phyloP scores from a whole-genome alignment of 1,284 basidiomycete species.

The Cryptococcus maquisensis region DNA sequence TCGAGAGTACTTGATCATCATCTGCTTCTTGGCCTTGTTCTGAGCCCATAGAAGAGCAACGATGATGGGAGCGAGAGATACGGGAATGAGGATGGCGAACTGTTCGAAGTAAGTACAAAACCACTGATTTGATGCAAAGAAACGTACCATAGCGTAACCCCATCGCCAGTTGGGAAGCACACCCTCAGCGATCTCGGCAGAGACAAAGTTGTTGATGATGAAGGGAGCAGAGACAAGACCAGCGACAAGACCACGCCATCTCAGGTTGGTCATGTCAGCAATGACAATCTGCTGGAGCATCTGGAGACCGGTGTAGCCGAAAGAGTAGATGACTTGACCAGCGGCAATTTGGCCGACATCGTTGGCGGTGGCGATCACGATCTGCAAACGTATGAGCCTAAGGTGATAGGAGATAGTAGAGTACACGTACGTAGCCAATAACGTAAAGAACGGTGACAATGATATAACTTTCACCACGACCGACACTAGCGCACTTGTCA shows the following conservation, averaged over 20 bases:
- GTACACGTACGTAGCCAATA: slow-evolving; percentile 54
- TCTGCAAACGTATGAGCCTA: slow-evolving; percentile 48
- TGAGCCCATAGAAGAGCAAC: slow-evolving; percentile 68
- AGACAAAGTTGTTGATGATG: slow-evolving; percentile 57
- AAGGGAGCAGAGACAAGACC: slow-evolving; percentile 64
- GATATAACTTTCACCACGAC: slow-evolving; percentile 57
- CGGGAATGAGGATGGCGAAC: slow-evolving; percentile 48
- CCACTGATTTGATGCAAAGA: background rate
- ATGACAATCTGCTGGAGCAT: slow-evolving; percentile 70
- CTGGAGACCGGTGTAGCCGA: slow-evolving; percentile 59
- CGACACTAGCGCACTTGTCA: slow-evolving; percentile 30
- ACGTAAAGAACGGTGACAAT: slow-evolving; percentile 54
- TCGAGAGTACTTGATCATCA: slow-evolving; percentile 46
- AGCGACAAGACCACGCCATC: slow-evolving; percentile 70
- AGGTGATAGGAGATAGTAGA: slow-evolving; percentile 16
- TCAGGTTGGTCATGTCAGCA: slow-evolving; percentile 72
- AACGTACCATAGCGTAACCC: slow-evolving; percentile 60
- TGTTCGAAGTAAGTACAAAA: slow-evolving; percentile 2
- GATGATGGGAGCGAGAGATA: slow-evolving; percentile 51
- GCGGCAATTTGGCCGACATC: slow-evolving; percentile 55
- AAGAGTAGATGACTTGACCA: slow-evolving; percentile 54
- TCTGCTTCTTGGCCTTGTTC: slow-evolving; percentile 57
- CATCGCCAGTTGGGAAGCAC: slow-evolving; percentile 58
- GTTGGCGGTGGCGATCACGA: slow-evolving; percentile 63
- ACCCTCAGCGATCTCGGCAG: slow-evolving; percentile 62